A percentile compares a stretch with the other conserved stretches of the same genome.
These are phyloP conservation scores for Drosera spatulata DNA, from an alignment of 179 eudicot species.

Conservation along the genomic window DNA sequence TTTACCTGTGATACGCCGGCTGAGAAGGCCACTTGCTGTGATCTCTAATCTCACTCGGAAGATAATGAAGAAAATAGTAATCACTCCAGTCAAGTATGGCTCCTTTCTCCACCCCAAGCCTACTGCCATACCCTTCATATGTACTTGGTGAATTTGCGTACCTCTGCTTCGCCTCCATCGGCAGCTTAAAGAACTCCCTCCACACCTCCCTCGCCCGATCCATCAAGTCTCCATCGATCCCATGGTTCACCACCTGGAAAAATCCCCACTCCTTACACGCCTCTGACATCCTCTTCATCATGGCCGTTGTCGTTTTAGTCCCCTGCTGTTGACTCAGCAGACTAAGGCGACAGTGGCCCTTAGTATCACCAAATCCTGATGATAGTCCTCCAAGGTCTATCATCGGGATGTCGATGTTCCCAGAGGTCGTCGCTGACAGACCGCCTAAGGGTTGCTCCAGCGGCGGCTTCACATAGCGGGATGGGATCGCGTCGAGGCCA, in stretches of 20 bases:
- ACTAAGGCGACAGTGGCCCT: too few relatives aligned
- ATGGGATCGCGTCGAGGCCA: conserved; percentile 42
- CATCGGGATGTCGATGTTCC: conserved; percentile 41
- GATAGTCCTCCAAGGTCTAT: conserved; percentile 44
- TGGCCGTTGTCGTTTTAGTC: too few relatives aligned
- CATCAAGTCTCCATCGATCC: conserved; percentile 50
- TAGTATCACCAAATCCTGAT: too few relatives aligned
- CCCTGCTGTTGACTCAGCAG: too few relatives aligned
- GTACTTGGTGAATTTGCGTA: conserved; percentile 62
- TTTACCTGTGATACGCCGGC: conserved; percentile 51
- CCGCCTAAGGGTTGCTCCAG: conserved; percentile 26
- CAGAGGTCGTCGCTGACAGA: neutral
- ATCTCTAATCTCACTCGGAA: conserved; percentile 48
- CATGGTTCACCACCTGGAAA: conserved; percentile 77
- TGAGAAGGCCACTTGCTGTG: conserved; percentile 73
- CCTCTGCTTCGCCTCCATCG: conserved; percentile 61
- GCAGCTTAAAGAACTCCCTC: conserved; percentile 67
- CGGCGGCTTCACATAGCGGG: conserved; percentile 35
- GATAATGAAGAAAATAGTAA: conserved; percentile 74
- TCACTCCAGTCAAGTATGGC: conserved; percentile 96
- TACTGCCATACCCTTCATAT: conserved; percentile 92
- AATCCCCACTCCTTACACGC: conserved; percentile 83
- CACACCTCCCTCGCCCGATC: conserved; percentile 47
- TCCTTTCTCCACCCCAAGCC: conserved; percentile 75
- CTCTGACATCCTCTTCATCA: conserved; percentile 12